Evolutionary conservation across 768 basidiomycete species (phyloP).

Genomic region (Rhodosporidiobolus sp.): DNA sequence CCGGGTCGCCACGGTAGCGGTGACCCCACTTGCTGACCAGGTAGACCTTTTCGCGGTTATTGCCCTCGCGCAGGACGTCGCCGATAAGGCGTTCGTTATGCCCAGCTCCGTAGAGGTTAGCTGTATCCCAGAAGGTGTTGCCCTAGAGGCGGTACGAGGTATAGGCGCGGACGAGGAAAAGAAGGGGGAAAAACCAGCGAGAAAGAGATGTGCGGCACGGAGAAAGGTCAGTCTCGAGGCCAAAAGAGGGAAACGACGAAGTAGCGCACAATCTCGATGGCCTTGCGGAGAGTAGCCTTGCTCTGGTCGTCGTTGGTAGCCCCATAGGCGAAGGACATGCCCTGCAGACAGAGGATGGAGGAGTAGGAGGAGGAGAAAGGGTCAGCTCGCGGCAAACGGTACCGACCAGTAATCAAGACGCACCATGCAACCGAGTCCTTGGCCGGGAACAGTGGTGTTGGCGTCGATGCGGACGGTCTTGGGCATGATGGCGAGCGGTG

Average conservation of each 20-base stretch:
- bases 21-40: slow-evolving; percentile 19
- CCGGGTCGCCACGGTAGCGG: not conserved
- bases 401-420: not conserved
- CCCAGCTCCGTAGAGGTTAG: not conserved
- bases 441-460: not conserved
- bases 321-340: slow-evolving; percentile 7
- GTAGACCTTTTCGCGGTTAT: slow-evolving; percentile 20
- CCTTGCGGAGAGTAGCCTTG: slow-evolving; percentile 13
- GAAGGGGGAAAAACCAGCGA: not conserved
- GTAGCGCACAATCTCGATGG: slow-evolving; percentile 16
- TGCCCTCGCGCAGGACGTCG: slow-evolving; percentile 24
- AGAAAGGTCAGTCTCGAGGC: too few species aligned
- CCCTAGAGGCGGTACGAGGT: not conserved
- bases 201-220: not conserved
- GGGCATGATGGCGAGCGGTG: not conserved
- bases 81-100: slow-evolving; percentile 28
- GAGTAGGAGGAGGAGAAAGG: not conserved
- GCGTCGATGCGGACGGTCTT: not conserved
- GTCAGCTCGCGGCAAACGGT: not conserved
- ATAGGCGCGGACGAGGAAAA: not conserved
- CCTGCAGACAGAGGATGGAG: not conserved
- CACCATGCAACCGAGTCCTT: slow-evolving; percentile 21
- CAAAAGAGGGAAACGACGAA: too few species aligned
- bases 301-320: slow-evolving; percentile 7
- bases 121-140: slow-evolving; percentile 21